Evolutionary conservation across 1,284 basidiomycete species (phyloP), one percentile per base, ranked within the genome.

Genomic region (Leccinum brunneo-olivaceum): DNA sequence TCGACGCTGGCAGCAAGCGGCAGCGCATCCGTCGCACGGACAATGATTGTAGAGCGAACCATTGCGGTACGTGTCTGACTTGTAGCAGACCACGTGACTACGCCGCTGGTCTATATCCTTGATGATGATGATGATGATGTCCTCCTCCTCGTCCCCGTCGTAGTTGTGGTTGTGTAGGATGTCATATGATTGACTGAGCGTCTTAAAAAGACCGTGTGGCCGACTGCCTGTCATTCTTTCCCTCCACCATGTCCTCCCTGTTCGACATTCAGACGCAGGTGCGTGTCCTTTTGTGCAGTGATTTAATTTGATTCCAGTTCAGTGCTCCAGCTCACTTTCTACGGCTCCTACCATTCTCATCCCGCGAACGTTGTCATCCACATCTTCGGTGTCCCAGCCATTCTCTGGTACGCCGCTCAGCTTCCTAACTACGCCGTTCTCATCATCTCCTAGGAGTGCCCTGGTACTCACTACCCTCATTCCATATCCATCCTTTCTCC

Each of bases 1-100:
- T 97, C 93, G 12, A 96, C 93, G 50, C 88, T 93, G 2, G 93
- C 93, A 9, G 93, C 91, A 3, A 97, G 75, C 10, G 93, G 93
- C 14, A 97, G 76, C 21, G 89, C 90, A 64, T 97, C 93, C 24
- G 79, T 81, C n/a, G 90, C 90, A 51, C 93, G 72, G 28, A 91
- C 91, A 55, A 97, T 84, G 50, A 90, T 86, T 24, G 92, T 96
- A 53, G 91, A 91, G 51, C 83, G 78, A 50, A 95, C 91, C 93
- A 95, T 96, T 51, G 49, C 5, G 8, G 27, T 5, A 16, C 30
- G 24, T 11, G n/a, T 41, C 39, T 29, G 34, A 47, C 40, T 24
- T 14, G 11, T 11, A 10, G 2, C 2, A 6, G 20, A 39, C 48
- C 57, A 59, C 56, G 58, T 60, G 60, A 34, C 18, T 24, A n/a